Evolutionary conservation across 352 stramenopile genomes (phyloP).

Genomic region (Pythium vanterpoolii): DNA sequence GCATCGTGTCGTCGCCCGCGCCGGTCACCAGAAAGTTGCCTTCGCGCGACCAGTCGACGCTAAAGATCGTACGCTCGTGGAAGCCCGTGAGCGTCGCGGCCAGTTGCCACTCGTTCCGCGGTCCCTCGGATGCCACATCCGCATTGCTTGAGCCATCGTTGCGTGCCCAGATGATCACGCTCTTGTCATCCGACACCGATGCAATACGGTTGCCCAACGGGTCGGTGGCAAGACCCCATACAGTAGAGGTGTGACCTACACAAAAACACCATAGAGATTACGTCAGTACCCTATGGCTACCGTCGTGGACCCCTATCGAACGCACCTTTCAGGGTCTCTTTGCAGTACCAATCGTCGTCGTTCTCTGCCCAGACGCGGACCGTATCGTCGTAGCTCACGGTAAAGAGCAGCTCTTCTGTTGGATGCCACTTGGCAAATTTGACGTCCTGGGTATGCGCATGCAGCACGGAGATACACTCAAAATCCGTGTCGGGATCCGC

Average conservation of each 20-base stretch:
- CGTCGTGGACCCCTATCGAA: too few species aligned
- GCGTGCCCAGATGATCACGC: constrained; percentile 91
- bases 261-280: background rate
- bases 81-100: constrained; percentile 73
- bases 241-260: constrained; percentile 88
- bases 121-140: constrained; percentile 50
- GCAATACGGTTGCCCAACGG: constrained; percentile 77
- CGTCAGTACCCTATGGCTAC: too few species aligned
- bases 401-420: constrained; percentile 81
- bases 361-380: constrained; percentile 95
- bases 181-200: constrained; percentile 90
- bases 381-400: constrained; percentile 95
- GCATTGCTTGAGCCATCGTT: constrained; percentile 57
- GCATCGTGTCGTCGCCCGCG: constrained; percentile 90
- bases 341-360: constrained; percentile 97
- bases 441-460: constrained; percentile 96
- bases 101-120: constrained; percentile 84
- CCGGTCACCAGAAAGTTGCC: constrained; percentile 88
- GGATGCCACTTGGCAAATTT: constrained; percentile 95
- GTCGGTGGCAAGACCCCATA: constrained; percentile 91
- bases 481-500: constrained; percentile 93
- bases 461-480: constrained; percentile 96
- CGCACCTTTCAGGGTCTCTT: constrained; percentile 83
- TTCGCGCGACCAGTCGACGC: constrained; percentile 88
- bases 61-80: constrained; percentile 92